These are phyloP conservation scores for Euphrasia arctica DNA, from an alignment of 305 asterid genomes.

Conservation along the genomic window DNA sequence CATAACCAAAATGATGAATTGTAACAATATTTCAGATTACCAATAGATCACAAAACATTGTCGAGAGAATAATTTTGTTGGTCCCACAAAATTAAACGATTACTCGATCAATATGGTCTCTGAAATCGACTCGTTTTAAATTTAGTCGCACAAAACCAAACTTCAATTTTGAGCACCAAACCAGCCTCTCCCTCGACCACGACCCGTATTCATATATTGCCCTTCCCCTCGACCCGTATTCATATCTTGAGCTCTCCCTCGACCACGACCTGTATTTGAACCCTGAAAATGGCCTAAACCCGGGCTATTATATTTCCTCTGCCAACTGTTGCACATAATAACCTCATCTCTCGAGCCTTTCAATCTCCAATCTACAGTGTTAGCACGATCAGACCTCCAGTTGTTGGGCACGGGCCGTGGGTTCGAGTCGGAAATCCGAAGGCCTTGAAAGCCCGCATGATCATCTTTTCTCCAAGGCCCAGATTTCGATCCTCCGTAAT, in stretches of 20 bases:
- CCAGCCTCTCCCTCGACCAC: no score
- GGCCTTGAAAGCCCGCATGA: conserved; percentile 10
- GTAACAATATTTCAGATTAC: no score
- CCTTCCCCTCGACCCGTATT: not conserved
- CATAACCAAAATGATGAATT: no score
- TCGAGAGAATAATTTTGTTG: no score
- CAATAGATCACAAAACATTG: not conserved
- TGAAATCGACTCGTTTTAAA: no score
- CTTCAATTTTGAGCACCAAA: not conserved
- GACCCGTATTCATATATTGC: no score
- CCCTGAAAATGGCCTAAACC: not conserved
- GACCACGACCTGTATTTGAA: no score
- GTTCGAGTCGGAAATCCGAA: not conserved
- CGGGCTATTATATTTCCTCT: no score
- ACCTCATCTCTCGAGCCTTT: not conserved
- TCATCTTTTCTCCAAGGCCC: conserved; percentile 2
- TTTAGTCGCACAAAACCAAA: no score
- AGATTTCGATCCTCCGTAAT: not conserved
- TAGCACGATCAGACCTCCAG: not conserved
- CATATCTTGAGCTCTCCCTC: not conserved
- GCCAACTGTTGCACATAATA: no score
- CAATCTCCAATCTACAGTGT: conserved; percentile 1
- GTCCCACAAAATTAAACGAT: no score
- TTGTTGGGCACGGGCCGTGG: not conserved
- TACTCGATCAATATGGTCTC: no score